Evolutionary conservation across 352 stramenopile genomes (phyloP).

Genomic region (Phytophthora pisi): DNA sequence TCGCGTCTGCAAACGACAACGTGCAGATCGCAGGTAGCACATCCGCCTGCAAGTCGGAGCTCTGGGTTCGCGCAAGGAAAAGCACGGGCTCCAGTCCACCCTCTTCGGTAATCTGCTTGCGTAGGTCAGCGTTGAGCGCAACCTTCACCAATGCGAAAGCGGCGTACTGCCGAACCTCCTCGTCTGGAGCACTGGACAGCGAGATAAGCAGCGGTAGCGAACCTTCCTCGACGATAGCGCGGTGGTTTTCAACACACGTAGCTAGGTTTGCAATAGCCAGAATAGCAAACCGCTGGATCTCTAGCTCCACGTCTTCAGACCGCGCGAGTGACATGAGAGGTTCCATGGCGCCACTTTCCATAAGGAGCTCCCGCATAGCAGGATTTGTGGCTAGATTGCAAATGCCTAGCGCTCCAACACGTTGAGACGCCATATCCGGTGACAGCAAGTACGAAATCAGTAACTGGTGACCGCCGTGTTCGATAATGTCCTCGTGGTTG

Average conservation of each 20-base stretch:
- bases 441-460: constrained; percentile 96
- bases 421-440: constrained; percentile 93
- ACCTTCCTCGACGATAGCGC: constrained; percentile 93
- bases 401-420: constrained; percentile 93
- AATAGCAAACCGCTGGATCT: constrained; percentile 95
- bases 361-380: constrained; percentile 89
- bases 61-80: constrained; percentile 93
- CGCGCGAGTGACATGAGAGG: constrained; percentile 94
- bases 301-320: constrained; percentile 94
- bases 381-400: constrained; percentile 95
- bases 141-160: constrained; percentile 96
- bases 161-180: constrained; percentile 95
- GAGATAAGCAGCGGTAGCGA: constrained; percentile 95
- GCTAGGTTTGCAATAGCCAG: constrained; percentile 95
- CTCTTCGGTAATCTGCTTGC: constrained; percentile 94
- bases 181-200: constrained; percentile 93
- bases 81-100: constrained; percentile 96
- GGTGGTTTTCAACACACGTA: constrained; percentile 94
- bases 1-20: constrained; percentile 91
- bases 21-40: constrained; percentile 92
- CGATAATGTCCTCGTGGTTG: constrained; percentile 92
- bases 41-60: constrained; percentile 91
- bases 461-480: constrained; percentile 92
- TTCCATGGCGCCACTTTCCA: constrained; percentile 94
- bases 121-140: constrained; percentile 94